Percentiles rank a stretch among this genome's conserved stretches.
These are phyloP conservation scores for Leishmania turanica DNA, from an alignment of 208 protist species.

Conservation along the genomic window DNA sequence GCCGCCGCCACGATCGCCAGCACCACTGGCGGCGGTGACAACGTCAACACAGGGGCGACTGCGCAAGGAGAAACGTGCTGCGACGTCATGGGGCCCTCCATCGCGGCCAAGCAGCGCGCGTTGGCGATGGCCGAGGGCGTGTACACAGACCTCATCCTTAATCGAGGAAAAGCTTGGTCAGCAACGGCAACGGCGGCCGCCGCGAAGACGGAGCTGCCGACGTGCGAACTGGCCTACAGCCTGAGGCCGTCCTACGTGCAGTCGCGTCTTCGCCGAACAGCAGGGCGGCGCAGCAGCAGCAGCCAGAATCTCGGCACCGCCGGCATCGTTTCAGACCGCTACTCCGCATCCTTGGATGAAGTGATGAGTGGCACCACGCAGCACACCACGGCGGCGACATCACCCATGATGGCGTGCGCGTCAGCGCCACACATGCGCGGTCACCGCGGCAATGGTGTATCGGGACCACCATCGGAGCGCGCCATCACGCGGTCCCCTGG, in stretches of 20 bases:
- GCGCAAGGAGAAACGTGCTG: constrained; percentile 18
- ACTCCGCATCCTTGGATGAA: constrained; percentile 1
- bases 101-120: constrained; percentile 43
- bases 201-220: constrained; percentile 23
- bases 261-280: constrained; percentile 7
- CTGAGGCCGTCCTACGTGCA: constrained; percentile 42
- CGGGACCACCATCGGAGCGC: constrained; percentile 7
- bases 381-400: constrained; percentile 2
- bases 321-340: neutral
- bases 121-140: constrained; percentile 40
- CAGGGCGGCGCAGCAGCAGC: neutral
- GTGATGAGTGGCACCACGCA: constrained; percentile 2
- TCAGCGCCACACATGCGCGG: neutral
- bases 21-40: neutral
- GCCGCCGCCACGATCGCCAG: neutral
- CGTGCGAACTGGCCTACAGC: constrained; percentile 54
- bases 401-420: neutral
- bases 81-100: constrained; percentile 33
- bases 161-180: neutral
- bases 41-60: neutral
- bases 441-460: neutral
- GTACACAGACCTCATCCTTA: constrained; percentile 33
- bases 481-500: constrained; percentile 4
- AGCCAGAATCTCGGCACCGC: neutral
- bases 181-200: neutral